A percentile compares a stretch with the other conserved stretches of the same genome.
phyloP scores from a whole-genome alignment of 1,139 yeast species.

The Protomyces inundatus region DNA sequence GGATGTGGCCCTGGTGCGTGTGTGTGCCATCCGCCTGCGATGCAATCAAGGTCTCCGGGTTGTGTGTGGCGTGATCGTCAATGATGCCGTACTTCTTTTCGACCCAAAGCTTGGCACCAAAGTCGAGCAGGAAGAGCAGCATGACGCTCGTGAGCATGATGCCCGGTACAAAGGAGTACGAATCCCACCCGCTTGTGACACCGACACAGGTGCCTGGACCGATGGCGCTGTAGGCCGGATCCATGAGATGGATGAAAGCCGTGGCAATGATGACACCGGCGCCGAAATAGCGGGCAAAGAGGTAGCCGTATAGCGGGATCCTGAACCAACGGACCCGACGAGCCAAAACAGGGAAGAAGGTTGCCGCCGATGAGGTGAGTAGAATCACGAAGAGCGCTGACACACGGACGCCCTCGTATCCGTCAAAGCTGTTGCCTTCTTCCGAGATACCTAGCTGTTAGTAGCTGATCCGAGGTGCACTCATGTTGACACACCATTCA shows the following conservation, averaged over 20 bases:
- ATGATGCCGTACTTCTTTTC: constrained; percentile 26
- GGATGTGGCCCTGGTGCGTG: constrained; percentile 23
- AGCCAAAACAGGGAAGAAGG: constrained; percentile 33
- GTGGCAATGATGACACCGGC: constrained; percentile 81
- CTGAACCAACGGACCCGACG: constrained; percentile 26
- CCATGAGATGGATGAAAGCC: constrained; percentile 65
- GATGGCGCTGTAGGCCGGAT: constrained; percentile 31
- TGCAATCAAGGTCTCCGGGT: constrained; percentile 16
- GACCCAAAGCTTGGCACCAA: constrained; percentile 35
- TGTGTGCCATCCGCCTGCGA: constrained; percentile 11
- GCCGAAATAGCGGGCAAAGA: constrained; percentile 68
- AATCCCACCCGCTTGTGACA: constrained; percentile 29
- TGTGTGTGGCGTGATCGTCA: constrained; percentile 15
- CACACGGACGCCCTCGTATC: constrained; percentile 59
- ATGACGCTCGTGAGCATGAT: constrained; percentile 49
- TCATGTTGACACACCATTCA: background rate
- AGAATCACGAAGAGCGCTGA: constrained; percentile 67
- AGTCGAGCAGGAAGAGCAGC: constrained; percentile 39
- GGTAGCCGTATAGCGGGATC: constrained; percentile 55
- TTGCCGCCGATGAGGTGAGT: constrained; percentile 48
- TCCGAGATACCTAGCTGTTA: constrained; percentile 7
- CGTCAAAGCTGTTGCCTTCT: constrained; percentile 44
- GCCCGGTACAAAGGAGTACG: constrained; percentile 37
- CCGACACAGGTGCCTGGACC: constrained; percentile 35
- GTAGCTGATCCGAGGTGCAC: constrained; percentile 15